Evolutionary conservation across 2,329 filamentous ascomycete genomes (phyloP), one percentile per base, ranked within the genome.

Genomic region (Alternaria sp.): DNA sequence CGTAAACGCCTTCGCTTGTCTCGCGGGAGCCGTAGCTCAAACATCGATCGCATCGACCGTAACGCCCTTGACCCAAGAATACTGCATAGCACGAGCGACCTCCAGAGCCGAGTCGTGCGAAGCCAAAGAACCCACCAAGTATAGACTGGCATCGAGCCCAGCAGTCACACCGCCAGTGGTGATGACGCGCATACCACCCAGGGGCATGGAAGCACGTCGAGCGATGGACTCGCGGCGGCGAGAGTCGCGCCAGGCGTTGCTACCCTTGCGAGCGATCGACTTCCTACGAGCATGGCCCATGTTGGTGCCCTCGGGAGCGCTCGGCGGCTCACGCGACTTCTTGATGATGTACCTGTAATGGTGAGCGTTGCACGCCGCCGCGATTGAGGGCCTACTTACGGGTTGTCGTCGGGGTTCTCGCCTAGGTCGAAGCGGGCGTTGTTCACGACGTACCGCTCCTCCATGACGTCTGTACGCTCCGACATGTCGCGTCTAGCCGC

Each of bases 371-470:
- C 17, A 17, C 32, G 13, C 10, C 6, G 26, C 13, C n/a, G 12
- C 28, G 19, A 32, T 17, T 10, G 5, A 21, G 23, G 7, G 3
- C 32, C 11, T 19, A 59, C 74, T 69, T 65, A 76, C 74, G 72
- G 76, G 81, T 93, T 95, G 80, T 93, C 90, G 66, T 94, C 91
- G 75, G 91, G 88, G 75, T 94, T 89, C 64, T 91, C 90, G 70
- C 86, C 86, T 46, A 96, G 84, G 73, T 96, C 92, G 79, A 95
- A 96, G 71, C 93, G 91, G 63, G 93, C 89, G 82, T 96, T 96
- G 86, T 96, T 96, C 79, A 96, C 93, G 19, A 96, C 92, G 77
- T 96, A 96, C 75, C 92, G 87, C 75, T 92, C 90, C 76, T 96
- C 92, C 75, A 95, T 87, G 67, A 96, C 91, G 75, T 96, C 92